Evolutionary conservation across 1,284 basidiomycete species (phyloP), one percentile per base, ranked within the genome.

Genomic region (Trichosporon sp.): DNA sequence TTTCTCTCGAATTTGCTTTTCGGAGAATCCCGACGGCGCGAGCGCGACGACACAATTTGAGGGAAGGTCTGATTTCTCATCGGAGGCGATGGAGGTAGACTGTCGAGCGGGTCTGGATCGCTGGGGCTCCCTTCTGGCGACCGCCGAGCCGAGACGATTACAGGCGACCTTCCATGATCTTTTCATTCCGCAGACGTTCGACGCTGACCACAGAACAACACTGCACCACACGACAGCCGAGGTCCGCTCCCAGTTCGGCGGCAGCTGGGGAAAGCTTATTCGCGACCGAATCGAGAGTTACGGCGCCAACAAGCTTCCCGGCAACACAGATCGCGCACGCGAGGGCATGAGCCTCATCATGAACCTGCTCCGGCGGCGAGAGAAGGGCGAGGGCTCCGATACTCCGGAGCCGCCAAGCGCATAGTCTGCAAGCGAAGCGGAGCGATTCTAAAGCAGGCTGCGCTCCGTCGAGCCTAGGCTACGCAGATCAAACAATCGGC

Each of bases 331-430:
- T 60, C 71, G 70, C 25, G 79, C 79, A 16, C 70, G 78, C 2
- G 73, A 79, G 66, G 79, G 79, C 59, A 80, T 81, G 79, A 75
- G 77, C 25, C 69, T 81, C n/a, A 76, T 81, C 36, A 70, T 81
- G 19, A 63, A 63, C 0, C 67, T 75, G 8, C 58, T 80, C 9
- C 66, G 74, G 27, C 21, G 56, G 31, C 49, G 62, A n/a, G 62
- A 66, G 62, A 27, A 36, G 37, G 61, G 65, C 21, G 40, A 27
- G 27, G 27, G 27, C 14, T n/a, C 16, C 8, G 49, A 54, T 19
- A 54, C 49, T 13, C 49, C 49, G 8, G 49, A 54, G 25, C 49
- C 49, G 25, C 49, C 49, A 14, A 31, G 27, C 16, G 49, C 14
- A 5, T 54, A 54, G 11, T 6, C 27, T 16, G 5, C 27, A 16